Base-by-base conservation (phyloP, 768 basidiomycete genomes). In the Coprinellus micaceus region DNA sequence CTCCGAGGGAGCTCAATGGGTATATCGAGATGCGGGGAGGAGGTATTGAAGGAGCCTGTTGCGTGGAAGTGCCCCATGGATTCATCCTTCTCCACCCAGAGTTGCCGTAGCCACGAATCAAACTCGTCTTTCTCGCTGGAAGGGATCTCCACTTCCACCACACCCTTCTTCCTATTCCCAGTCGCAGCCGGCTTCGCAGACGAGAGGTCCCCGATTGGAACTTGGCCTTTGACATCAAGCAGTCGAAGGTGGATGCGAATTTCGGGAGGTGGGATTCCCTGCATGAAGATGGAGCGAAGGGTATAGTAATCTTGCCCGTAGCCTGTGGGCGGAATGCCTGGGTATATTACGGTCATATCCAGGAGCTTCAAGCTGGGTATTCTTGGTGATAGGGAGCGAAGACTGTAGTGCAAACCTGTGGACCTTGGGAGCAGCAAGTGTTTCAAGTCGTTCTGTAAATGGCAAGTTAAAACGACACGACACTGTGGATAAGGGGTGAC, bases 341-440 rank as follows among this genome's bases (percentile, higher is more conserved):
- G 91, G 71, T 99, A 99, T 25, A 88, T 82, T 59, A 96, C 78
- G 0, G 97, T 98, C 44, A 97, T 75, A 67, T 98, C 97, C n/a
- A 98, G 74, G 12, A 99, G 69, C 61, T 85, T 82, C 56, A 99
- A 74, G 53, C 80, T 79, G 25, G 87, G 88, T 22, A 95, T 80
- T 56, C 88, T 82, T 21, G 93, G 85, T 15, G 84, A 78, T 11
- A 98, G 80, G 0, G 92, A 86, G 26, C 91, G 84, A 45, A 98
- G 75, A 61, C 85, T 89, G 67, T 90, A 91, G 57, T 89, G 86
- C 56, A 98, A 74, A 2, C 97, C 97, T 1, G 92, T 95, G 41
- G 97, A 94, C 53, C 95, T 85, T 4, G 97, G 97, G 46, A 98
- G 82, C 11, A 99, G 79, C n/a, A 82, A 69, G 67, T 98, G 84